These are phyloP conservation scores for Daphne laureola DNA, from an alignment of 441 rosid species.

Conservation along the genomic window DNA sequence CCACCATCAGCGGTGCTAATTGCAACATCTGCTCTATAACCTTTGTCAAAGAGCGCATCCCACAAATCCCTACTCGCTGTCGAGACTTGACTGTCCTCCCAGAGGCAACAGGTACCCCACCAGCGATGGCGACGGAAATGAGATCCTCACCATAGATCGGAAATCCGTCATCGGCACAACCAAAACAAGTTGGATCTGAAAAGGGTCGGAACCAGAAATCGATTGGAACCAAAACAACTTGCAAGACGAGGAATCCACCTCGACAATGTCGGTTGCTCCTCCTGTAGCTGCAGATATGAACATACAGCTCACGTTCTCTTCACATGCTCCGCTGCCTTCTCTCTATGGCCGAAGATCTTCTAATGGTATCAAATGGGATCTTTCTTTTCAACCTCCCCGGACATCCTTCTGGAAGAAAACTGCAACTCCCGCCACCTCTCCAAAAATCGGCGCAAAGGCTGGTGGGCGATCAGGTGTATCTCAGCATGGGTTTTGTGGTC, in stretches of 20 bases:
- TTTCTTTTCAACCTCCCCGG: too few species aligned
- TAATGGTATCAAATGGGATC: too few species aligned
- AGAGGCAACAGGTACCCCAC: slow-evolving; percentile 15
- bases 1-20: slow-evolving; percentile 47
- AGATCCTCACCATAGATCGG: slow-evolving; percentile 20
- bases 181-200: slow-evolving; percentile 12
- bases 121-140: slow-evolving; percentile 49
- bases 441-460: too few species aligned
- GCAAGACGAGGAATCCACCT: background rate
- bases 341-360: too few species aligned
- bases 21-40: slow-evolving; percentile 56
- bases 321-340: too few species aligned
- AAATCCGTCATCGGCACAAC: slow-evolving; percentile 13
- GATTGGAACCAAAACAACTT: background rate
- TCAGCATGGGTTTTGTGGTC: too few species aligned
- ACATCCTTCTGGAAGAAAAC: too few species aligned
- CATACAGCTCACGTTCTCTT: too few species aligned
- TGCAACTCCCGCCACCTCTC: too few species aligned
- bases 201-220: slow-evolving; percentile 1
- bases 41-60: slow-evolving; percentile 80
- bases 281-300: too few species aligned
- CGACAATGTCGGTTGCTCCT: too few species aligned
- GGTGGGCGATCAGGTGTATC: too few species aligned
- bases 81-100: slow-evolving; percentile 26
- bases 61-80: slow-evolving; percentile 42